Evolutionary conservation across 441 rosid species (phyloP), one percentile per base, ranked within the genome.

Genomic region (Macaranga tanarius): DNA sequence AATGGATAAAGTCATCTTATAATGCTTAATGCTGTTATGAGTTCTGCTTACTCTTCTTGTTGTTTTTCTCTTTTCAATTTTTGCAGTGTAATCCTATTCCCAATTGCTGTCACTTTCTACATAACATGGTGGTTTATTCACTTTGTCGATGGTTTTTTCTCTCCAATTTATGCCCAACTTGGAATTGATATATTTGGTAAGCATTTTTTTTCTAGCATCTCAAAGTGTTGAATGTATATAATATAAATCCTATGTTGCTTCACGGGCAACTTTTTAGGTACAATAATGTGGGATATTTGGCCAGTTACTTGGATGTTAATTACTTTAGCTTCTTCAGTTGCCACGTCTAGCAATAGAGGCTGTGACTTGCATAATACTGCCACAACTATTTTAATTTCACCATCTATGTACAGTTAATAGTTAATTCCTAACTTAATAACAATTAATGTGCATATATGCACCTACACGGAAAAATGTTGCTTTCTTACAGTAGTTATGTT

Each of bases 71-170:
- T 47, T 48, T 9, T 13, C 1, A 48, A 0, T 48, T 50, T 79
- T 71, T 87, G 87, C 92, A 95, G 99, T 79, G 99, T 93, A 73
- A 95, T 95, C 83, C 81, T 95, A 66, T 88, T 95, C 69, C 99
- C 98, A 17, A 90, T 95, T 75, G 96, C 97, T 4, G 84, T 91
- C 77, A 95, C 97, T 69, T 95, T 95, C 88, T 95, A 93, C 70
- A 76, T 91, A 65, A 95, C 99, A 6, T 95, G 99, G 99, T 95
- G 99, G 99, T 95, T 95, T 76, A 88, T 95, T 87, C 98, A 93
- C 88, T 91, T 95, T 66, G 97, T 95, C 34, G 98, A 95, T 83
- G 89, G 99, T 15, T 95, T 95, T 74, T 95, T 95, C 90, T 95
- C 98, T 63, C 99, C 98, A 7, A 93, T 95, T 47, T 93, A 91